phyloP scores from a whole-genome alignment of 1,284 basidiomycete genomes.

The Cryptococcus sp. region DNA sequence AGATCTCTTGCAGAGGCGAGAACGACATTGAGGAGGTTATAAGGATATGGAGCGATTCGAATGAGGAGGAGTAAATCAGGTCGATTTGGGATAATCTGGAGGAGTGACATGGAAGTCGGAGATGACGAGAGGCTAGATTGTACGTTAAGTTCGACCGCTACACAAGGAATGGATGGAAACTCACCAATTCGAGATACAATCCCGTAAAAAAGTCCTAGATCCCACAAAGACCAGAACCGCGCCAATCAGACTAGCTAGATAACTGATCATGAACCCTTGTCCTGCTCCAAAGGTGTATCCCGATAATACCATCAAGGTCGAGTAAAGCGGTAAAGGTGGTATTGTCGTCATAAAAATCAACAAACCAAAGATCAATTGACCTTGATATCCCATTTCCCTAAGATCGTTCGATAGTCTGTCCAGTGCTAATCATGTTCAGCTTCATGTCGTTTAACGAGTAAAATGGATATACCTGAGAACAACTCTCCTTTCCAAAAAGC shows the following conservation, averaged over 20 bases:
- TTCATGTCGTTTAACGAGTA: background rate
- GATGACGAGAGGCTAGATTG: conserved; percentile 29
- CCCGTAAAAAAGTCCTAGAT: conserved; percentile 36
- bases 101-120: conserved; percentile 35
- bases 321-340: conserved; percentile 53
- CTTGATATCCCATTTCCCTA: conserved; percentile 35
- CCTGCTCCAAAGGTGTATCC: conserved; percentile 53
- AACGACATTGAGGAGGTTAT: conserved; percentile 54
- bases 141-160: too few relatives aligned
- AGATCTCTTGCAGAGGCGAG: conserved; percentile 51
- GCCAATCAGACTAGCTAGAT: conserved; percentile 49
- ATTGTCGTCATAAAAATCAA: conserved; percentile 46
- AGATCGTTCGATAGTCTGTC: conserved; percentile 39
- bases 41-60: conserved; percentile 52
- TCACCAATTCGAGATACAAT: conserved; percentile 36
- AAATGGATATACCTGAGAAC: conserved; percentile 32
- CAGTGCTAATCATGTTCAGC: conserved; percentile 25
- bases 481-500: conserved; percentile 42
- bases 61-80: conserved; percentile 52
- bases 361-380: conserved; percentile 42
- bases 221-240: conserved; percentile 51
- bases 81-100: conserved; percentile 41
- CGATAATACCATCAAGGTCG: conserved; percentile 52
- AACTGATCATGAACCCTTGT: conserved; percentile 52
- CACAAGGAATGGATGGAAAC: conserved; percentile 4